Conservation (phyloP, 176 grass and related monocot genomes). For the Carex pumila region DNA sequence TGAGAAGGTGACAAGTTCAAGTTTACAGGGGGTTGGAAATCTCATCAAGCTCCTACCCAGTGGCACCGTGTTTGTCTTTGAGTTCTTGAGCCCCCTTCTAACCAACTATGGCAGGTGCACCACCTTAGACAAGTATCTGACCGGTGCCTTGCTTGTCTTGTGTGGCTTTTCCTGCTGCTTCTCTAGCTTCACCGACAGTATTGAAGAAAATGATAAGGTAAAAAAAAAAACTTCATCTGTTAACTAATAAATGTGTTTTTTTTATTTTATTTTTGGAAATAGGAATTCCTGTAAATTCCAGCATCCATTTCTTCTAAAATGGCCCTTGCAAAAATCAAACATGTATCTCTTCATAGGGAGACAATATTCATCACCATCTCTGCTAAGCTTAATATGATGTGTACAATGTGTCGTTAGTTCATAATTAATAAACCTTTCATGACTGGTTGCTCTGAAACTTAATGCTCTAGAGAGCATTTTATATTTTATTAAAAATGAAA, state of each 20-base stretch:
- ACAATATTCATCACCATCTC: too few species aligned
- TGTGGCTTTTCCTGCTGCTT: conserved; percentile 59
- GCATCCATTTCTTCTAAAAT: too few species aligned
- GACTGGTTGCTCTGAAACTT: neutral
- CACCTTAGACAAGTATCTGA: conserved; percentile 29
- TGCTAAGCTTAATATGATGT: neutral
- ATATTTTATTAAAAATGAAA: neutral
- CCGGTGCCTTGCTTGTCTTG: conserved; percentile 28
- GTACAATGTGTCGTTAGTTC: neutral
- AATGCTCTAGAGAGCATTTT: neutral
- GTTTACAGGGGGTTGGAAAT: conserved; percentile 35
- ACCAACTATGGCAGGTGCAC: conserved; percentile 65
- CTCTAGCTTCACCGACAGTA: conserved; percentile 77
- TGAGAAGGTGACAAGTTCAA: neutral
- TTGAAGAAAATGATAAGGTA: conserved; percentile 45
- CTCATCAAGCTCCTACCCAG: conserved; percentile 80
- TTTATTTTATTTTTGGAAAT: too few species aligned
- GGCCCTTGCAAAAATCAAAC: too few species aligned
- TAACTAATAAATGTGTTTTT: neutral
- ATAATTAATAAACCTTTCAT: neutral
- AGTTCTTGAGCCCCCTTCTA: conserved; percentile 59
- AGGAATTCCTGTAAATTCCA: too few species aligned
- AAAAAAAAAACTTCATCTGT: neutral
- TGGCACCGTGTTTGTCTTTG: conserved; percentile 72
- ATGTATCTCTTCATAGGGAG: too few species aligned